Evolutionary conservation across 2,329 filamentous ascomycete genomes (phyloP), one percentile per base, ranked within the genome.

Genomic region (Hypoxylon sp.): DNA sequence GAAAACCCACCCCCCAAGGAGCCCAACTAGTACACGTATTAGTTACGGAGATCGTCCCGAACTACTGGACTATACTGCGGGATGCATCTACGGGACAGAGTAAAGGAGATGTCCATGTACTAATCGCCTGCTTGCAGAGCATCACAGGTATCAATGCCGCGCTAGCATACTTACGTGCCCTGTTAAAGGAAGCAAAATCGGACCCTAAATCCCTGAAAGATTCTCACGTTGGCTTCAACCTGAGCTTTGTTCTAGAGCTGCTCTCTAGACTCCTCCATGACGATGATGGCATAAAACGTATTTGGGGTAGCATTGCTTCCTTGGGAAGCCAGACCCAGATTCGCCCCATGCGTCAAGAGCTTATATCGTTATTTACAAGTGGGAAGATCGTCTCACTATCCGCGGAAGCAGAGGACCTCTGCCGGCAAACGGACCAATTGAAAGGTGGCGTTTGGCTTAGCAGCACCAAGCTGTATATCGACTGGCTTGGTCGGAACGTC

Each of bases 101-200:
- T 54, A 73, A 78, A 71, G 74, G 73, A 24, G 85, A 86, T 42
- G 73, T 84, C 0, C 78, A 81, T 44, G 78, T 87, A 1, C 80
- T 98, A 14, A 73, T 92, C 0, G 78, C 81, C 66, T 93, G 90
- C 75, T 81, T 99, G 4, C 86, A 85, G 63, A 97, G 90, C 75
- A 84, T 96, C 14, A 86, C 91, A 2, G 94, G 94, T 0, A 79
- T 97, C 33, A 95, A 94, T 68, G 91, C 92, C n/a, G 77, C 94
- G 29, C 78, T 94, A 9, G 85, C 90, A n/a, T 88, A 91, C 59
- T 81, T 97, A 31, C 89, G 88, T 66, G 84, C 86, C 19, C 81
- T 93, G 17, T 84, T 90, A 6, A 83, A 85, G 52, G 84, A 87
- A 68, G 81, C 81, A 11, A 86, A 83, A 57, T 71, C 78, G 0